Base-by-base conservation (phyloP, 2,329 filamentous ascomycete genomes). In the Ceratocystis diversiconidia region DNA sequence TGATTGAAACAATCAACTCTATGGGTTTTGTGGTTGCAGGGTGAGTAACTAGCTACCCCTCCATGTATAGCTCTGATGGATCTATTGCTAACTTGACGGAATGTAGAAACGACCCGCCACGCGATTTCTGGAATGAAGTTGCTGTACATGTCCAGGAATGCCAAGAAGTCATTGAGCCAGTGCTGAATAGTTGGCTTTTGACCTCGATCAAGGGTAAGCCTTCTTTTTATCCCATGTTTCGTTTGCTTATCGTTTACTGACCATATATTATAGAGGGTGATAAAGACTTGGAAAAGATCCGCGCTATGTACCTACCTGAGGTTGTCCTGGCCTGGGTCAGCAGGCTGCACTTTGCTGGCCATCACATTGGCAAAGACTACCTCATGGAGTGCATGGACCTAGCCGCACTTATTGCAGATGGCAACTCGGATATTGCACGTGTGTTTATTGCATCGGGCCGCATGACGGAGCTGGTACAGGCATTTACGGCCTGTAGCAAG, bases 361-460 rank as follows among this genome's bases (percentile, higher is more conserved):
- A 85, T 60, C 81, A 84, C 61, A 78, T 95, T 55, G 87, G 85
- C 59, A 85, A 90, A 55, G 89, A 92, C 67, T 83, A 87, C 69
- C 79, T 95, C 19, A 80, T 94, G 30, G 86, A 92, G 72, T 89
- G 87, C 71, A 92, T 99, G 88, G 89, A 96, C 67, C 79, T 99
- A 17, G 86, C 90, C 0, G 85, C 86, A 1, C 73, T 85, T 1
- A 82, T 96, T 62, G 90, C 92, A 1, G 85, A 87, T 66, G 83
- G 85, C 69, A 82, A 80, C 68, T 85, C 85, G 28, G 85, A 87
- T 69, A 75, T 92, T 50, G 83, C 86, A 1, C 75, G 78, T 28
- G 81, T 83, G 57, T 88, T 94, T 70, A 74, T 85, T 65, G 79
- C 81, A 65, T 81, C 84, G 2, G 80, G 81, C 41, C 82, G 87